Conservation (phyloP, 805 yeast species). For the Teunomyces panamensis region DNA sequence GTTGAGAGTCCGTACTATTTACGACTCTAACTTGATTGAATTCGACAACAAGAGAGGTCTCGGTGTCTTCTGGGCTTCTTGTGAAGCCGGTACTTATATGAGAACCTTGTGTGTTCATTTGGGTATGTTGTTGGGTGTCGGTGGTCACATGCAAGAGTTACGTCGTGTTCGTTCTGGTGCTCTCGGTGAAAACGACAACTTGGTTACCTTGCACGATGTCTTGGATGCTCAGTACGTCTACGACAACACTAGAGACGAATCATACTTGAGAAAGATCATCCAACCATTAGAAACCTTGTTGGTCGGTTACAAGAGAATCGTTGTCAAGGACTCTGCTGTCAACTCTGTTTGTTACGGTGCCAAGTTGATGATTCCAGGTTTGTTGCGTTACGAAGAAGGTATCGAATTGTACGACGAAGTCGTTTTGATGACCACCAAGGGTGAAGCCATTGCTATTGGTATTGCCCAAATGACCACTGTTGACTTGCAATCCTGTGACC, state of each 20-base stretch:
- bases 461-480: conserved; percentile 99
- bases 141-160: conserved; percentile 99
- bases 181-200: conserved; percentile 79
- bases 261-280: conserved; percentile 88
- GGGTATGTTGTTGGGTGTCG: conserved; percentile 97
- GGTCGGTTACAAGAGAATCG: conserved; percentile 94
- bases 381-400: conserved; percentile 95
- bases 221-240: conserved; percentile 98
- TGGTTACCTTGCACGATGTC: conserved; percentile 96
- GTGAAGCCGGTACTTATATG: conserved; percentile 99
- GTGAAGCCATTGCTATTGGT: conserved; percentile 98
- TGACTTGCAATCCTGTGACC: conserved; percentile 94
- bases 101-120: conserved; percentile 98
- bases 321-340: conserved; percentile 90
- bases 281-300: conserved; percentile 93
- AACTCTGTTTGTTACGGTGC: conserved; percentile 99
- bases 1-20: conserved; percentile 95
- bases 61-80: conserved; percentile 99
- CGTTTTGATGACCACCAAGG: conserved; percentile 96
- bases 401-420: conserved; percentile 97
- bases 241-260: conserved; percentile 96
- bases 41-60: conserved; percentile 95
- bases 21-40: conserved; percentile 92
- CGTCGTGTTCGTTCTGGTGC: conserved; percentile 99
- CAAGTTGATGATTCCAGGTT: conserved; percentile 97